Conservation (phyloP, 768 basidiomycete genomes). For the Auriscalpium orientale region DNA sequence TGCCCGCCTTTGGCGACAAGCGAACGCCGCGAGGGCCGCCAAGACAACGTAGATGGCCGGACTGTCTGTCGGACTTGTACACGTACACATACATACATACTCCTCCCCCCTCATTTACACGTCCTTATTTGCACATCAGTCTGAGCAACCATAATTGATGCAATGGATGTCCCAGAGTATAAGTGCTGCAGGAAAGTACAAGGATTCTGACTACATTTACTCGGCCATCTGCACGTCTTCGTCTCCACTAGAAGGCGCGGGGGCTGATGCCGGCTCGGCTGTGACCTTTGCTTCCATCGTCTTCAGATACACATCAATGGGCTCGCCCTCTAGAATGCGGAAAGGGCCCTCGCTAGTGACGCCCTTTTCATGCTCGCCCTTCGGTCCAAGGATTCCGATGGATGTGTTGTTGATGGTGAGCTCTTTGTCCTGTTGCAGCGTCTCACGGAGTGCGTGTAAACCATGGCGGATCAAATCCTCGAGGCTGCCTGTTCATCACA, state of each 20-base stretch:
- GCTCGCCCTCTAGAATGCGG: slow-evolving; percentile 82
- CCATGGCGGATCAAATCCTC: slow-evolving; percentile 91
- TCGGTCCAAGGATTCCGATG: slow-evolving; percentile 83
- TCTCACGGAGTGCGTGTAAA: slow-evolving; percentile 90
- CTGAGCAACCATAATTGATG: no score
- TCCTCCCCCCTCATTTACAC: not conserved
- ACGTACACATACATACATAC: not conserved
- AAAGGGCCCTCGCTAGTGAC: slow-evolving; percentile 55
- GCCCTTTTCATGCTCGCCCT: slow-evolving; percentile 47
- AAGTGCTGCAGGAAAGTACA: no score
- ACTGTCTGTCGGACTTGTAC: not conserved
- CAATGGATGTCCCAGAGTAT: no score
- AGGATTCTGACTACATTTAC: slow-evolving; percentile 23
- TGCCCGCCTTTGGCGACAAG: slow-evolving; percentile 53
- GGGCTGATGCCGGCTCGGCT: slow-evolving; percentile 31
- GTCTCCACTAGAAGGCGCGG: slow-evolving; percentile 37
- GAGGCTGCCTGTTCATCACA: slow-evolving; percentile 50
- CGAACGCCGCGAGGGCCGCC: slow-evolving; percentile 13
- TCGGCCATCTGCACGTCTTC: slow-evolving; percentile 86
- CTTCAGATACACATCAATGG: slow-evolving; percentile 64
- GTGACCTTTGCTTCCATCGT: slow-evolving; percentile 70
- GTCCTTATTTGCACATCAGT: not conserved
- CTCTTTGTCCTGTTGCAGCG: slow-evolving; percentile 97
- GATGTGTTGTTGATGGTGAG: slow-evolving; percentile 91
- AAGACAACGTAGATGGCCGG: not conserved